Percentiles rank a stretch among this genome's conserved stretches.
Conservation (phyloP, 2,329 filamentous ascomycete genomes). For the Diaporthe helianthi region DNA sequence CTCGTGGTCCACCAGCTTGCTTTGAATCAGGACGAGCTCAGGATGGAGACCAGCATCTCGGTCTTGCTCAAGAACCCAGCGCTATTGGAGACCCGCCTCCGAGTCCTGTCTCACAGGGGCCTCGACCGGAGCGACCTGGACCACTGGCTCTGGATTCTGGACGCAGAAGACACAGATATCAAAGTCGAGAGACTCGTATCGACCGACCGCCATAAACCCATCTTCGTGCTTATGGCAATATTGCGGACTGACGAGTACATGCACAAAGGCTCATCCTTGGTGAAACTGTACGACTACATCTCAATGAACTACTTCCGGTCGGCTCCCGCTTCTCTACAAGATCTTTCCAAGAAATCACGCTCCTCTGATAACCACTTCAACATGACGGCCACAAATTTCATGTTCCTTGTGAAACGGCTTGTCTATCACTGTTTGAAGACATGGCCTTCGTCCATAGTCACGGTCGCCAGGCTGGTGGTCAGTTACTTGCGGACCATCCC, state of each 20-base stretch:
- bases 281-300: conserved; percentile 45
- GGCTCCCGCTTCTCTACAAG: conserved; percentile 29
- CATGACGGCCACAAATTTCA: conserved; percentile 39
- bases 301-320: conserved; percentile 37
- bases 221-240: conserved; percentile 49
- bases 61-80: conserved; percentile 36
- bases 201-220: conserved; percentile 44
- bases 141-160: conserved; percentile 52
- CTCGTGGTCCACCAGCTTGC: conserved; percentile 40
- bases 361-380: conserved; percentile 37
- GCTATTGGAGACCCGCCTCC: conserved; percentile 44
- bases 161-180: conserved; percentile 44
- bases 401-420: conserved; percentile 39
- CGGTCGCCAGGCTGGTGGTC: conserved; percentile 40
- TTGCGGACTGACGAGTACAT: conserved; percentile 46
- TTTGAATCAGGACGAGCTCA: conserved; percentile 38
- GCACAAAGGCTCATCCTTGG: conserved; percentile 41
- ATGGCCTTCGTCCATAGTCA: conserved; percentile 43
- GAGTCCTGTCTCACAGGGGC: conserved; percentile 43
- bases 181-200: conserved; percentile 47
- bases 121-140: conserved; percentile 45
- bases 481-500: conserved; percentile 39
- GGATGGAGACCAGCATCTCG: conserved; percentile 36
- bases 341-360: conserved; percentile 34
- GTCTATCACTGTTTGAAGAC: conserved; percentile 40